Conservation (phyloP, 2,329 filamentous ascomycete genomes). For the Geosmithia morbida region DNA sequence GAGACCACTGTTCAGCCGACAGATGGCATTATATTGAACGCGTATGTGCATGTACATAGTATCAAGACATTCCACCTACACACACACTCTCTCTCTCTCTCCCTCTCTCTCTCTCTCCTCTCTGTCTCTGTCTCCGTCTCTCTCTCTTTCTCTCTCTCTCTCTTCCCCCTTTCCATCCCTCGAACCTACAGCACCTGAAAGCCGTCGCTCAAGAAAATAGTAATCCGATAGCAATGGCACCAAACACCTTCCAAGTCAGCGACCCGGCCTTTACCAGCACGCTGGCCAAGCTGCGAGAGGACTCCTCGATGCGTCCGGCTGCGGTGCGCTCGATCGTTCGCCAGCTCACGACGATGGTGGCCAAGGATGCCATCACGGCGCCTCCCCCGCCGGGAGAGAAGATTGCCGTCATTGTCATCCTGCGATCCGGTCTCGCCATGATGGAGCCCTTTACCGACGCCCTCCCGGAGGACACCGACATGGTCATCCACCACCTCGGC, state of each 20-base stretch:
- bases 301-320: background rate
- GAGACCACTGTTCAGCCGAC: too few relatives aligned
- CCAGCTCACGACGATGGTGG: constrained; percentile 9
- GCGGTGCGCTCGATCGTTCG: constrained; percentile 9
- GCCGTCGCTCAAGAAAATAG: too few relatives aligned
- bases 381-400: constrained; percentile 7
- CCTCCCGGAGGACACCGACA: constrained; percentile 10
- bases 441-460: constrained; percentile 16
- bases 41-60: too few relatives aligned
- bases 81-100: too few relatives aligned
- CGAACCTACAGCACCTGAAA: too few relatives aligned
- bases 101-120: too few relatives aligned
- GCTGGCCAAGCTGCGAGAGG: constrained; percentile 5
- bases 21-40: too few relatives aligned
- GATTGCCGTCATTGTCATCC: constrained; percentile 16
- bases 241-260: constrained; percentile 1
- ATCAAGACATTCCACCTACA: too few relatives aligned
- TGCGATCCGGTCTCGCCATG: constrained; percentile 23
- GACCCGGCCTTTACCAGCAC: background rate
- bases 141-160: too few relatives aligned
- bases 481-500: constrained; percentile 40
- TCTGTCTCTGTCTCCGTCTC: too few relatives aligned
- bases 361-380: constrained; percentile 7
- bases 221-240: background rate
- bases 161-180: too few relatives aligned